Conservation (phyloP, 352 stramenopile species). For the Globisporangium spiculum region DNA sequence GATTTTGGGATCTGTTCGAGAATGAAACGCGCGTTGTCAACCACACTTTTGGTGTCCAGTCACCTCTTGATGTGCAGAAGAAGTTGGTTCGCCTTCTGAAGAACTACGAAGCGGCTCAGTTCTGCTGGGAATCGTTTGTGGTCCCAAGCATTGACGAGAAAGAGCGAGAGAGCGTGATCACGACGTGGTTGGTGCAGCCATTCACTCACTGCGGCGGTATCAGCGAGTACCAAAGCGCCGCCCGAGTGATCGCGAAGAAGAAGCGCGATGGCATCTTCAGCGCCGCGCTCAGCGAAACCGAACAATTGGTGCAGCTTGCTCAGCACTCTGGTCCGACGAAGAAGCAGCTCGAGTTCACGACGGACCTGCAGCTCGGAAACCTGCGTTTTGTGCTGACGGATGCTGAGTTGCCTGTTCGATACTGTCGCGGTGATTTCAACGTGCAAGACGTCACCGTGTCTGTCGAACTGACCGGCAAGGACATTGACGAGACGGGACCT, state of each 20-base stretch:
- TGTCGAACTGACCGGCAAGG: conserved; percentile 43
- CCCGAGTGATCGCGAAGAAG: conserved; percentile 60
- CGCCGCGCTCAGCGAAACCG: conserved; percentile 45
- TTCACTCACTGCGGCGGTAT: conserved; percentile 66
- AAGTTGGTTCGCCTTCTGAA: conserved; percentile 70
- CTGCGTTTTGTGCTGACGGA: conserved; percentile 62
- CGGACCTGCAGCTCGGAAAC: conserved; percentile 63
- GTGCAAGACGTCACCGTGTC: conserved; percentile 60
- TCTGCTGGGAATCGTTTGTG: conserved; percentile 60
- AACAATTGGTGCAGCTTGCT: conserved; percentile 51
- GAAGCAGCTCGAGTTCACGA: conserved; percentile 55
- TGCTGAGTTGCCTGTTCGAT: conserved; percentile 44
- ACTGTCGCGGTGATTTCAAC: conserved; percentile 62
- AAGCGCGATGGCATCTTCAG: conserved; percentile 67
- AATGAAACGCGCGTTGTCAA: conserved; percentile 49
- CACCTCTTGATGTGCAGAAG: conserved; percentile 61
- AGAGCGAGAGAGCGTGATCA: conserved; percentile 35
- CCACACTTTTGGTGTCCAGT: conserved; percentile 34
- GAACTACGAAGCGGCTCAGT: conserved; percentile 64
- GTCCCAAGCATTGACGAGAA: conserved; percentile 37
- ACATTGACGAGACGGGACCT: conserved; percentile 50
- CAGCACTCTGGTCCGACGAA: conserved; percentile 40
- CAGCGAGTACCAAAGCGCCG: conserved; percentile 67
- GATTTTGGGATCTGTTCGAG: conserved; percentile 68
- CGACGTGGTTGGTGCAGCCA: conserved; percentile 55